A percentile compares a stretch with the other conserved stretches of the same genome.
Conservation (phyloP, 129 eudicot species). For the Tanacetum coccineum region DNA sequence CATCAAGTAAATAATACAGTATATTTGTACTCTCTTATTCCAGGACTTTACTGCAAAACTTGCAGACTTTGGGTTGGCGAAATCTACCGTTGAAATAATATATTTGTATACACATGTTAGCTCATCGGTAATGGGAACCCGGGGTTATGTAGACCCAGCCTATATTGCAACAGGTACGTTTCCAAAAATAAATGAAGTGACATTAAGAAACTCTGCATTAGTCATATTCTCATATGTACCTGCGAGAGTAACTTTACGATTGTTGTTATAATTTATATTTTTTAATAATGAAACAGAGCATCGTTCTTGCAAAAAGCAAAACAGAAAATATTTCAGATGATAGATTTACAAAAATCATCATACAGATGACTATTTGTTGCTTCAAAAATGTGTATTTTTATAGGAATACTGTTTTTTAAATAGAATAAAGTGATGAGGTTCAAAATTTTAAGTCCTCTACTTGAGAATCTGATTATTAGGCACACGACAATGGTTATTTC, state of each 20-base stretch:
- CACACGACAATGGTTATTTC: neutral
- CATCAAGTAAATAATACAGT: neutral
- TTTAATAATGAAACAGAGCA: no score
- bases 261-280: neutral
- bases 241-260: no score
- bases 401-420: no score
- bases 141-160: conserved; percentile 23
- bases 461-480: no score
- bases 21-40: neutral
- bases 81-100: neutral
- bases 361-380: no score
- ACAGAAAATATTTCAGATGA: no score
- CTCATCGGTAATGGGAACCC: conserved; percentile 22
- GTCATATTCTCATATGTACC: no score
- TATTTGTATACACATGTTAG: conserved; percentile 28
- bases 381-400: no score
- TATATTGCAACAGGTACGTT: conserved; percentile 17
- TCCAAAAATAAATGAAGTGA: neutral
- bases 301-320: no score
- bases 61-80: conserved; percentile 24
- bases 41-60: conserved; percentile 37
- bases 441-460: no score
- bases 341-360: no score
- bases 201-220: neutral
- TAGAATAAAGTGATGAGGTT: no score